Percentiles rank a stretch among this genome's conserved stretches.
Evolutionary conservation across 2,329 filamentous ascomycete species (phyloP).

Genomic region (Rutstroemia sydowiana): DNA sequence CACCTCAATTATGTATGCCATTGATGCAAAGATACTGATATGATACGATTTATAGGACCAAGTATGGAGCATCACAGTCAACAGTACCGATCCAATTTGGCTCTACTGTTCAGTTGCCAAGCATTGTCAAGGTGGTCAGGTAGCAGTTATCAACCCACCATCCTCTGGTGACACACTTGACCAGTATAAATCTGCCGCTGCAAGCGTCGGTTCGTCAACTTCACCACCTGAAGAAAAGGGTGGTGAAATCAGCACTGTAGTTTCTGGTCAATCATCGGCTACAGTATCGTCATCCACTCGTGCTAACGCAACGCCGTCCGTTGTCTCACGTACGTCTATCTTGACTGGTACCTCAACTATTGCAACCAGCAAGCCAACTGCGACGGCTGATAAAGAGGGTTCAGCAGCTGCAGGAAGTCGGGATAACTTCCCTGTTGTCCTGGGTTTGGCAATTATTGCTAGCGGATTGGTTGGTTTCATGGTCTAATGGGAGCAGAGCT

Average conservation of each 20-base stretch:
- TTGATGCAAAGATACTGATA: slow-evolving; percentile 39
- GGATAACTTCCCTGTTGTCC: slow-evolving; percentile 8
- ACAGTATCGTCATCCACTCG: not conserved
- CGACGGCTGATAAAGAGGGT: not conserved
- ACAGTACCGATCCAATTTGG: slow-evolving; percentile 66
- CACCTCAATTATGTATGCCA: too few species aligned
- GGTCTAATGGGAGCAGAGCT: slow-evolving; percentile 7
- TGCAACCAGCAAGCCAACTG: not conserved
- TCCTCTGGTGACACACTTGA: not conserved
- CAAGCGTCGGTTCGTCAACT: not conserved
- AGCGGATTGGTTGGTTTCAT: slow-evolving; percentile 20
- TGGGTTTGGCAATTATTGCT: slow-evolving; percentile 14
- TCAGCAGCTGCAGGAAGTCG: slow-evolving; percentile 8
- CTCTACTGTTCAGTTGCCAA: slow-evolving; percentile 67
- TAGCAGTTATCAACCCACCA: slow-evolving; percentile 34
- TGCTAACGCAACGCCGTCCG: not conserved
- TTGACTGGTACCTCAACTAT: too few species aligned
- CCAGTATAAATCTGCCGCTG: not conserved
- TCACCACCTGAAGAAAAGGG: not conserved
- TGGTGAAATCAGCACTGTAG: not conserved
- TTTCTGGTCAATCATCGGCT: not conserved
- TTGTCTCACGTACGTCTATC: too few species aligned
- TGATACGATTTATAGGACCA: slow-evolving; percentile 39
- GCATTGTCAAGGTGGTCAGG: slow-evolving; percentile 55
- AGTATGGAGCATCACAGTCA: slow-evolving; percentile 64